Conservation (phyloP, 1,284 basidiomycete species). For the Ceratobasidium sp. region DNA sequence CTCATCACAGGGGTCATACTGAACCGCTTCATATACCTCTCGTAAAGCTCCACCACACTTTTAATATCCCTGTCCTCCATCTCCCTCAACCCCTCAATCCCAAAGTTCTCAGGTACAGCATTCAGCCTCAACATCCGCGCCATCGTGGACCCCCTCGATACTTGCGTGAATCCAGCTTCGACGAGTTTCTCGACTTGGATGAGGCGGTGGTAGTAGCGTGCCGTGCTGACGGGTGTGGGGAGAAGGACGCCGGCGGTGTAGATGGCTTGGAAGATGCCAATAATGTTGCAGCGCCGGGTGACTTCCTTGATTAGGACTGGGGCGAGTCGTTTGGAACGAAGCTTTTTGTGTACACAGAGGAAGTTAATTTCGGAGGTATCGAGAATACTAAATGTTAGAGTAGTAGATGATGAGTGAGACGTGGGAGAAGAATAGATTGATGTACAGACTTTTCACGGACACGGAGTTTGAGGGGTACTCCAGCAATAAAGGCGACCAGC, state of each 20-base stretch:
- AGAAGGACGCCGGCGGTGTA: conserved; percentile 94
- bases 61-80: conserved; percentile 85
- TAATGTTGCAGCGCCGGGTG: conserved; percentile 90
- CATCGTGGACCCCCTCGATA: conserved; percentile 85
- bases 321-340: conserved; percentile 93
- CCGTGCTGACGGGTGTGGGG: conserved; percentile 82
- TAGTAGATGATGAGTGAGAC: not conserved
- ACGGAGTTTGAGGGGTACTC: conserved; percentile 84
- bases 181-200: conserved; percentile 93
- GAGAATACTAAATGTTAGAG: conserved; percentile 65
- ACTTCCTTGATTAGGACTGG: conserved; percentile 99
- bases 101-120: conserved; percentile 63
- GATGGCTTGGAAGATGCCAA: conserved; percentile 95
- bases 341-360: conserved; percentile 97
- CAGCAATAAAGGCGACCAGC: conserved; percentile 98
- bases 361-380: conserved; percentile 94
- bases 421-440: not conserved
- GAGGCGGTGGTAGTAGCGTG: conserved; percentile 91
- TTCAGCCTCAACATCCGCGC: conserved; percentile 84
- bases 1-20: conserved; percentile 83
- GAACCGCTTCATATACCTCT: conserved; percentile 86
- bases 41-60: conserved; percentile 78
- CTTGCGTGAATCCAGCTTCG: conserved; percentile 89
- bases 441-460: conserved; percentile 78
- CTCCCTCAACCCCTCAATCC: conserved; percentile 75